These are phyloP conservation scores for Knoxia roxburghii DNA, from an alignment of 257 asterid species.

Conservation along the genomic window DNA sequence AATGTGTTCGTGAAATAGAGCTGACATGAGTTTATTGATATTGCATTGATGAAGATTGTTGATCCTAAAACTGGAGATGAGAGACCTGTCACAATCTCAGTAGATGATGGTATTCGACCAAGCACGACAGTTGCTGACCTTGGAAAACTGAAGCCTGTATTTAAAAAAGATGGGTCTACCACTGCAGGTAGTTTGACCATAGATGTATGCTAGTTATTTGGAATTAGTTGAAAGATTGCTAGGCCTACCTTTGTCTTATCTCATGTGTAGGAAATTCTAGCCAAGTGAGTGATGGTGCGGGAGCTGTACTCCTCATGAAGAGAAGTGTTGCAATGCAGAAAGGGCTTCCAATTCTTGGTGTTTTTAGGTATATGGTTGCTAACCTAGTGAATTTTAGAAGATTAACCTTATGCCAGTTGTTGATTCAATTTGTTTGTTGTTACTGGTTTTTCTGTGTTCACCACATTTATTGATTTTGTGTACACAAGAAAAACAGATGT, in stretches of 20 bases:
- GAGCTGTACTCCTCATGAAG: constrained; percentile 97
- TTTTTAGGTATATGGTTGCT: constrained; percentile 58
- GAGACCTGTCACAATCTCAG: constrained; percentile 75
- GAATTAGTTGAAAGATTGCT: constrained; percentile 9
- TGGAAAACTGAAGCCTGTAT: constrained; percentile 81
- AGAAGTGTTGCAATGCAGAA: constrained; percentile 87
- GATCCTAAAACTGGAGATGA: constrained; percentile 97
- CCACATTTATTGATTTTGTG: not conserved
- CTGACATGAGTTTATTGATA: constrained; percentile 12
- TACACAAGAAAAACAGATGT: not conserved
- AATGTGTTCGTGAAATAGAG: not conserved
- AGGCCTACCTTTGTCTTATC: constrained; percentile 9
- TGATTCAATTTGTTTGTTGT: not conserved
- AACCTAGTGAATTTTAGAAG: not conserved
- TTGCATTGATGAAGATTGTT: constrained; percentile 50
- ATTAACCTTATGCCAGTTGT: not conserved
- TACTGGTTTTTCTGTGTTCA: not conserved
- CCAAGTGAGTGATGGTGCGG: constrained; percentile 99
- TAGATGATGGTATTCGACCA: constrained; percentile 93
- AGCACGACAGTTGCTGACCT: constrained; percentile 51
- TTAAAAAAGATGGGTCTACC: constrained; percentile 98
- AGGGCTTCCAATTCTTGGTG: constrained; percentile 93
- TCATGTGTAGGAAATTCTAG: constrained; percentile 74
- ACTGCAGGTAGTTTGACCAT: constrained; percentile 66
- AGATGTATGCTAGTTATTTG: not conserved